Conservation (phyloP, 129 eudicot genomes). For the Escallonia herrerae region DNA sequence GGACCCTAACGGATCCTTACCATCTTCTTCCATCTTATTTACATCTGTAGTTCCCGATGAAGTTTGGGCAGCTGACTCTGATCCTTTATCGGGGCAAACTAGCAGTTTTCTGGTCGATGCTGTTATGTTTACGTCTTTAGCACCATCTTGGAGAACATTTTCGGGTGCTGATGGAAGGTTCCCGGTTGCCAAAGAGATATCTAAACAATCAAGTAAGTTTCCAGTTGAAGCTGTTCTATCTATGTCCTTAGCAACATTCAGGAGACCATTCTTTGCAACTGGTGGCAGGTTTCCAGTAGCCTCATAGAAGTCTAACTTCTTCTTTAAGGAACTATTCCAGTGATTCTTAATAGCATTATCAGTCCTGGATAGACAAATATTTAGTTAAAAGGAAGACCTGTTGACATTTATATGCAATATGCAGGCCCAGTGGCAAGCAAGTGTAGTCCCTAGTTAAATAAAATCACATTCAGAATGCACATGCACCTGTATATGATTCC, state of each 20-base stretch:
- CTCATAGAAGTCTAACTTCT: conserved; percentile 54
- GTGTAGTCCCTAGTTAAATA: no score
- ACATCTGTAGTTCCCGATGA: conserved; percentile 44
- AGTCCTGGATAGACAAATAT: conserved; percentile 62
- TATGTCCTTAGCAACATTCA: conserved; percentile 17
- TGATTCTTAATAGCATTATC: conserved; percentile 95
- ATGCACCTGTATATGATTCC: not conserved
- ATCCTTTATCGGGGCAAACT: conserved; percentile 31
- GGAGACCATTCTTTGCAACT: conserved; percentile 26
- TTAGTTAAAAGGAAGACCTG: conserved; percentile 6
- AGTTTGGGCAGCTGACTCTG: conserved; percentile 34
- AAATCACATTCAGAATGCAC: not conserved
- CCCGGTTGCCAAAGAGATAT: conserved; percentile 66
- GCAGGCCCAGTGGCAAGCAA: not conserved
- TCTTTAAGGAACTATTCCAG: conserved; percentile 96
- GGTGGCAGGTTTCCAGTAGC: conserved; percentile 62
- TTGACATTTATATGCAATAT: conserved; percentile 41
- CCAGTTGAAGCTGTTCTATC: conserved; percentile 12
- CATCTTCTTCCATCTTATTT: conserved; percentile 33
- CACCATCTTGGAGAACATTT: conserved; percentile 22
- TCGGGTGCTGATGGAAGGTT: conserved; percentile 47
- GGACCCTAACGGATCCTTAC: conserved; percentile 34
- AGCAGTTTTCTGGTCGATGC: conserved; percentile 15
- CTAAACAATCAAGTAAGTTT: conserved; percentile 20
- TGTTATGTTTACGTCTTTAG: conserved; percentile 10